Base-by-base conservation (phyloP, 2,329 filamentous ascomycete genomes). In the Sclerotinia sclerotiorum region DNA sequence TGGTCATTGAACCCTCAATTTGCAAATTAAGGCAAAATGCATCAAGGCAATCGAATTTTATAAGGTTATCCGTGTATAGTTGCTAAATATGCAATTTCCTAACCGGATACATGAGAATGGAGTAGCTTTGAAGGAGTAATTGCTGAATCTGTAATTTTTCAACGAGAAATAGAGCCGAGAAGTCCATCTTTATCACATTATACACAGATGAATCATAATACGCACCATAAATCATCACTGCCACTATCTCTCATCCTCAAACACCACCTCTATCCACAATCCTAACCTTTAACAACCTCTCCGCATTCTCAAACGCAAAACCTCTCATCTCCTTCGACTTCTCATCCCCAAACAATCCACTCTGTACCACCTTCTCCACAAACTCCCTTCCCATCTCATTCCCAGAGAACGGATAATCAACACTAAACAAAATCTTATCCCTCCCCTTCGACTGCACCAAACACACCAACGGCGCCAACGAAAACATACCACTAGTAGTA, bases 341-440 rank as follows among this genome's bases (percentile, higher is more conserved):
- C 62, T 84, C 81, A 42, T 78, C 75, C 0, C 75, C 81, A 44
- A 88, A 79, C 72, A 87, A 73, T 0, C 81, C 82, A 70, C 84
- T 85, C 56, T 78, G 74, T 68, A 79, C 78, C 54, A 88, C 74
- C 69, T 84, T 82, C 62, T 80, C 73, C 65, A 87, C 77, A 72
- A 84, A 85, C 11, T 76, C 77, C 39, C 79, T 74, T 0, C 84
- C 85, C 19, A 81, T 81, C 68, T 83, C 80, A 69, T 82, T 85
- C 61, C 77, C 78, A 55, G 80, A 80, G 62, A 87, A 86, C 0
- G 85, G 86, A 71, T 87, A 87, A 72, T 87, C 85, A 13, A 87
- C 82, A 69, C 83, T 86, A 72, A 84, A 87, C 73, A 88, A 67
- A 1, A 88, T 80, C 19, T 79, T 79, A 32, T 86, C 84, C n/a